Evolutionary conservation across 805 yeast species (phyloP), one percentile per base, ranked within the genome.

Genomic region (Pichia nakasei): DNA sequence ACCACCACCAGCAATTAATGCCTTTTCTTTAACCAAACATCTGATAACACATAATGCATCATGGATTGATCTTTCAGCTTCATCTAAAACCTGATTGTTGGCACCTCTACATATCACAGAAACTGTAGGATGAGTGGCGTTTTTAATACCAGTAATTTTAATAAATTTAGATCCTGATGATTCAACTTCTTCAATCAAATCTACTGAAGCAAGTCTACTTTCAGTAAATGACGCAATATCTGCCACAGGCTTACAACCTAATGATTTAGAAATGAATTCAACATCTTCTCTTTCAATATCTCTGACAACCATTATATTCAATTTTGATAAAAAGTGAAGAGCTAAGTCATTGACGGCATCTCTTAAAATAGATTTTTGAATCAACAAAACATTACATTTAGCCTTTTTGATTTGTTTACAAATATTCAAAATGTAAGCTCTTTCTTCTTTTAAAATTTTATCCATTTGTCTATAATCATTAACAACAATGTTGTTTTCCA

Each of bases 381-480:
- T 85, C 56, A 88, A 70, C 53, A 88, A 64, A 45, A 88, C 96
- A 55, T 89, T 89, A 72, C 98, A 93, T 67, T 89, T 93, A 52
- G 97, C 83, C 73, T 93, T 93, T 62, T 94, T 93, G 68, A 93
- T 87, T 62, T 86, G 87, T 67, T 93, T 93, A 72, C 96, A 89
- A 61, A 93, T 85, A 64, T 91, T 91, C 61, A 93, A 75, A 59
- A 93, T 69, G 62, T 93, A 93, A 24, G 96, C 93, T 63, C 99
- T 82, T 72, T 93, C 98, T 68, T 93, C 99, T 61, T 94, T 93
- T 61, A 93, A 73, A 55, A 93, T 93, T 69, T 91, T 93, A 67
- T 93, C 99, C 99, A 93, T 93, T 67, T 93, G 98, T 66, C 98
- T 79, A 70, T 93, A 93, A 65, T 93, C 99, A 60, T 85, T 93